Base-by-base conservation (phyloP, 345 rosid genomes). In the Populus deltoides region DNA sequence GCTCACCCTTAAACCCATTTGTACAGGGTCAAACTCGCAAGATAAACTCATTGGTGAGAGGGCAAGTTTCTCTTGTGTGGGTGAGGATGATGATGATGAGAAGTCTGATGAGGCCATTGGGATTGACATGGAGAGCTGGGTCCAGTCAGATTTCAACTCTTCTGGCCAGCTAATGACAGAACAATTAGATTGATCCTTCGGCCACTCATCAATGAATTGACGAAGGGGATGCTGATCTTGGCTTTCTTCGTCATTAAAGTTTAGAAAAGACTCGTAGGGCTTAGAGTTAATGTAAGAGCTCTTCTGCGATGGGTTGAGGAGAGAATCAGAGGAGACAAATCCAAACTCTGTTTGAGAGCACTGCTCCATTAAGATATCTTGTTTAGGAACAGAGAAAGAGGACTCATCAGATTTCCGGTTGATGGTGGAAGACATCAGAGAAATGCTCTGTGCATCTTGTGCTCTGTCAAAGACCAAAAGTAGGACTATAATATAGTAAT, bases 41-140 rank as follows among this genome's bases (percentile, higher is more conserved):
- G 90, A 85, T 66, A 90, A 77, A 74, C 89, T 85, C 6, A 87
- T 84, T 20, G 94, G 89, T 18, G 93, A 89, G 65, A 85, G 69
- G 0, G 85, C 75, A 24, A 51, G 69, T 70, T 87, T 88, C 66
- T 89, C 88, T 49, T 80, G 79, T 7, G 57, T 61, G 1, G 91
- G 84, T 25, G 90, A 85, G 43, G 85, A 78, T 9, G 88, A 70
- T 17, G 97, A 82, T 16, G 90, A 79, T 25, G 87, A 83, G 75
- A 83, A 84, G 65, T 88, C 89, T 11, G 87, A 57, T 31, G 86
- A 16, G 71, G 83, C 78, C 70, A 88, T 79, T 47, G 93, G 93
- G 16, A 85, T 88, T n/a, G 95, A 87, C 88, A 91, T 88, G 12
- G 93, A 90, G 17, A 92, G 92, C 76, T 86, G 92, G 22, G 93